Base-by-base conservation (phyloP, 805 yeast genomes). In the Kockiozyma suomiensis region DNA sequence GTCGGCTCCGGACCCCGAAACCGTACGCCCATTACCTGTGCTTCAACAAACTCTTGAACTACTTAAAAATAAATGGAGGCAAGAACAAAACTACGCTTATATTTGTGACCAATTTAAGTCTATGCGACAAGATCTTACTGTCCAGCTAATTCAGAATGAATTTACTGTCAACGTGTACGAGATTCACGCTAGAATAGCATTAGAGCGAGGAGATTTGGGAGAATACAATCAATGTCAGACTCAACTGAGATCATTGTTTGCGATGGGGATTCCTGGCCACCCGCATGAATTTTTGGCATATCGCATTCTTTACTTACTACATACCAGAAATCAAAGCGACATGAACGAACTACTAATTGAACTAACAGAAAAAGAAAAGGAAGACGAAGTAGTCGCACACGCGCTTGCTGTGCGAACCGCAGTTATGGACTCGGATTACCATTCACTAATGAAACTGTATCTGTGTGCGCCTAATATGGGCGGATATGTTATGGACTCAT, bases 141-240 rank as follows among this genome's bases (percentile, higher is more conserved):
- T 93, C 8, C 99, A 93, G 74, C 88, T 88, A 70, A 85, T 93
- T 46, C 86, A 86, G 68, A 84, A 84, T 69, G 85, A 82, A 46
- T 88, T 94, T 70, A 83, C 97, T 0, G 82, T 90, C 4, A 70
- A 75, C 56, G 96, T 90, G 0, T 93, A 94, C 73, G 94, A 90
- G 73, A 81, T 85, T 2, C 96, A 93, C 73, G 94, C 94, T 3
- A 82, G 91, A 50, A 77, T 92, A n/a, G 96, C 97, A 0, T 80
- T 93, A 40, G 87, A 85, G 66, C 85, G 87, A 70, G 80, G 82
- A 42, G 99, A 93, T 73, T 75, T 93, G 64, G 97, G 97, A 8
- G 98, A 94, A 73, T 91, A 88, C 72, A 94, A 94, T 75, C 97
- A 93, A 72, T 94, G 98, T 72, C 96, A 88, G 73, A 84, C 96